Evolutionary conservation across 208 protist genomes (phyloP).

Genomic region (Trichomonas vaginalis): DNA sequence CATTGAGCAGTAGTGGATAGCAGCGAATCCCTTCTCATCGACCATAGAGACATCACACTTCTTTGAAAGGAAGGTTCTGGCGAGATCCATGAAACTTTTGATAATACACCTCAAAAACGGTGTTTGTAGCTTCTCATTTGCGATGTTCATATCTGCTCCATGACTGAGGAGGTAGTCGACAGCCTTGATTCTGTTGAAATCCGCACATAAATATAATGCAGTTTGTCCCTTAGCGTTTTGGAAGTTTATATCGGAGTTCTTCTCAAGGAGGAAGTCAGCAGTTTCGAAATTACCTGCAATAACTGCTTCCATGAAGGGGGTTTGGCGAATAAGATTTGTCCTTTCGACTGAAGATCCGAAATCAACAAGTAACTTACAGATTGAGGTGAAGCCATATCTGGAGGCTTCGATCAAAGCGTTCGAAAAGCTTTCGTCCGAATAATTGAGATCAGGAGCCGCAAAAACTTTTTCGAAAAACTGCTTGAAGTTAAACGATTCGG

Average conservation of each 20-base stretch:
- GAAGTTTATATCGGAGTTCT: neutral
- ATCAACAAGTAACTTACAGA: neutral
- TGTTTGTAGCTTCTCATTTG: neutral
- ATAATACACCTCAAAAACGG: neutral
- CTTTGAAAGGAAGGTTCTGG: neutral
- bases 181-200: neutral
- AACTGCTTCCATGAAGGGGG: neutral
- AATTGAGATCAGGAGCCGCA: neutral
- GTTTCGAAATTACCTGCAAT: neutral
- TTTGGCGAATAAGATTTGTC: neutral
- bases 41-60: neutral
- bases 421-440: neutral
- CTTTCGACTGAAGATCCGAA: neutral
- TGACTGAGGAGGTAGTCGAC: neutral
- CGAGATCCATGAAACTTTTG: neutral
- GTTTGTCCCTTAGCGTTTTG: neutral
- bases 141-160: neutral
- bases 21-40: neutral
- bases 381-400: neutral
- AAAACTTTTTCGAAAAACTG: neutral
- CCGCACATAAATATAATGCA: neutral
- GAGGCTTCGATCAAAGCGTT: neutral
- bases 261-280: neutral
- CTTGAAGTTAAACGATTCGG: neutral
- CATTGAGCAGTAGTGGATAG: neutral